phyloP scores from a whole-genome alignment of 306 rosid species.

The Neltuma alba region DNA sequence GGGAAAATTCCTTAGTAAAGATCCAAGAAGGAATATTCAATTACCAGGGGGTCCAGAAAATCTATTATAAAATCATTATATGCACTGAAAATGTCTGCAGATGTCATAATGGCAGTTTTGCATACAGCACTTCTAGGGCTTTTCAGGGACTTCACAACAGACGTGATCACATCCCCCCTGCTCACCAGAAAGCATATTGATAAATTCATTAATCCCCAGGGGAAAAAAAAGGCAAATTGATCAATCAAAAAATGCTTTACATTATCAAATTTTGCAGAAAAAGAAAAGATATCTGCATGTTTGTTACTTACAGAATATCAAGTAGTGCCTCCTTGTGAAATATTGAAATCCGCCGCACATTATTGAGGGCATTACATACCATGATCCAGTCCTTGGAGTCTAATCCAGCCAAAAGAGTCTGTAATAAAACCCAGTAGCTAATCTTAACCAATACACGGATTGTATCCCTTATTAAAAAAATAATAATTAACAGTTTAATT shows the following conservation, averaged over 20 bases:
- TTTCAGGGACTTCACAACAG: conserved; percentile 80
- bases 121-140: conserved; percentile 96
- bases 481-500: neutral
- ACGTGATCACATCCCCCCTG: conserved; percentile 80
- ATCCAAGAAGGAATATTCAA: conserved; percentile 19
- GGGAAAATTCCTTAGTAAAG: conserved; percentile 27
- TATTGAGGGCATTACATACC: conserved; percentile 85
- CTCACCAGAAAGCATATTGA: conserved; percentile 37
- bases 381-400: conserved; percentile 90
- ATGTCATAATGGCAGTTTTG: conserved; percentile 95
- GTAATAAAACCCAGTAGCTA: conserved; percentile 44
- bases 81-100: conserved; percentile 84
- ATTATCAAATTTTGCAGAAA: conserved; percentile 5
- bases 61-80: conserved; percentile 76
- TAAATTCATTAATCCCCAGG: conserved; percentile 6
- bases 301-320: conserved; percentile 70
- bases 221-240: neutral
- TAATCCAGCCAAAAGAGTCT: conserved; percentile 77
- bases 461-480: conserved; percentile 11
- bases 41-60: conserved; percentile 86
- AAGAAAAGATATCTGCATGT: neutral
- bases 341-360: conserved; percentile 74
- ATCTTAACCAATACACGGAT: conserved; percentile 15
- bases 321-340: conserved; percentile 82
- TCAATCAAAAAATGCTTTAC: neutral